Percentiles rank a stretch among this genome's conserved stretches.
Conservation (phyloP, 768 basidiomycete species). For the Collybia nuda region DNA sequence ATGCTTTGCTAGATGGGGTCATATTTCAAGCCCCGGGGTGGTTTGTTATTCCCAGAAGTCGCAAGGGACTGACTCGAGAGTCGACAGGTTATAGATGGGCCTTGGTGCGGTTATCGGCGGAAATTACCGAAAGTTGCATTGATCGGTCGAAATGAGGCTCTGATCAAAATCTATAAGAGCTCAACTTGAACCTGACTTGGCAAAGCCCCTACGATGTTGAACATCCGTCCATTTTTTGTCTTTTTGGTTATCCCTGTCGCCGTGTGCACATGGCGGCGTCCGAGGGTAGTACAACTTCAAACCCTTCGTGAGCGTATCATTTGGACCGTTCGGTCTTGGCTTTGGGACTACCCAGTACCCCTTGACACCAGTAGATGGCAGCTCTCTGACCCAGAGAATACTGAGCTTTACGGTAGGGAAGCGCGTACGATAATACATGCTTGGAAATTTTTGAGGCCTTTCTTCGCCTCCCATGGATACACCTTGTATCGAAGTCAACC, state of each 20-base stretch:
- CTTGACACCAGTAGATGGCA: not conserved
- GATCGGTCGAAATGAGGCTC: too few relatives aligned
- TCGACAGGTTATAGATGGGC: too few relatives aligned
- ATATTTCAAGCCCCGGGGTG: too few relatives aligned
- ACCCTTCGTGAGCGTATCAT: not conserved
- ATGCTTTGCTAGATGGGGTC: too few relatives aligned
- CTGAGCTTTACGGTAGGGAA: not conserved
- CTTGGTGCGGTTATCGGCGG: too few relatives aligned
- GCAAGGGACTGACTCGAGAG: too few relatives aligned
- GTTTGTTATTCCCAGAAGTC: too few relatives aligned
- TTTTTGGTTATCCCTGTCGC: not conserved
- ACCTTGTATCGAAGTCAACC: not conserved
- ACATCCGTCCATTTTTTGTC: too few relatives aligned
- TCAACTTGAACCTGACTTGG: too few relatives aligned
- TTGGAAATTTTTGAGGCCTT: constrained; percentile 17
- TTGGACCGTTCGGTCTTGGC: not conserved
- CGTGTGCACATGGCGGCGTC: not conserved
- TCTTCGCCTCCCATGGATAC: constrained; percentile 15
- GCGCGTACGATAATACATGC: not conserved
- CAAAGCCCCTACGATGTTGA: too few relatives aligned
- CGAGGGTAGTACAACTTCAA: not conserved
- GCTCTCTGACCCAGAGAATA: not conserved
- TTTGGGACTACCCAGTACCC: not conserved
- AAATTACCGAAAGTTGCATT: too few relatives aligned
- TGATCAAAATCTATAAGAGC: too few relatives aligned